A percentile compares a stretch with the other conserved stretches of the same genome.
Conservation (phyloP, 306 rosid species). For the Fragaria iinumae region DNA sequence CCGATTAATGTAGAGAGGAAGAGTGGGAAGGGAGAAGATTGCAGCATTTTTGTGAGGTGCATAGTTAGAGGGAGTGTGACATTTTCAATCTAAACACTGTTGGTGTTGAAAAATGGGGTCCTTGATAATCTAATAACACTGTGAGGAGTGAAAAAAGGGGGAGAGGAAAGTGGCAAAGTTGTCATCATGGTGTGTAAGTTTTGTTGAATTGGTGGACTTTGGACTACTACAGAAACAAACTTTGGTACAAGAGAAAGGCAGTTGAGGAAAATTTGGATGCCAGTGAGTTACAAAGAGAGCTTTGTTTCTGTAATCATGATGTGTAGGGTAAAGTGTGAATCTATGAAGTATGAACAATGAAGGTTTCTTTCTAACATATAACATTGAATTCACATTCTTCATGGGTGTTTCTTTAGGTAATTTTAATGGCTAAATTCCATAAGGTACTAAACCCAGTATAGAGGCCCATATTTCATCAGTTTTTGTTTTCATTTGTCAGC, state of each 20-base stretch:
- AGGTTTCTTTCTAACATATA: conserved; percentile 24
- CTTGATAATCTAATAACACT: conserved; percentile 24
- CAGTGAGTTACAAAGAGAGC: conserved; percentile 15
- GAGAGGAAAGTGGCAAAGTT: conserved; percentile 42
- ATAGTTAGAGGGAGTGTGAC: conserved; percentile 12
- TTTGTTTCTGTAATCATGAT: conserved; percentile 33
- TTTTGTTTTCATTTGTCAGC: conserved; percentile 22
- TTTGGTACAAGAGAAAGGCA: conserved; percentile 59
- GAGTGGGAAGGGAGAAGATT: not conserved
- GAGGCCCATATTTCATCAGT: conserved; percentile 15
- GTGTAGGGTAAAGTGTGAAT: conserved; percentile 33
- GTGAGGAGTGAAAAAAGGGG: conserved; percentile 37
- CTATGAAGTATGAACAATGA: conserved; percentile 11
- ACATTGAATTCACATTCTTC: conserved; percentile 9
- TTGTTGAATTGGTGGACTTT: conserved; percentile 39
- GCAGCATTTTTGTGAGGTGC: conserved; percentile 28
- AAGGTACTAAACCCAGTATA: not conserved
- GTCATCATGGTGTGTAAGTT: conserved; percentile 45
- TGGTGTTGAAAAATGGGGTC: conserved; percentile 47
- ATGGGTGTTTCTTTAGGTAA: not conserved
- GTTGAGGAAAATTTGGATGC: conserved; percentile 11
- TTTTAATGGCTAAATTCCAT: not conserved
- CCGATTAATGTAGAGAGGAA: conserved; percentile 64
- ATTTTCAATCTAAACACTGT: conserved; percentile 19
- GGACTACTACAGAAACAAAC: conserved; percentile 24